These are phyloP conservation scores for Farysia itapuensis DNA, from an alignment of 1,284 basidiomycete genomes.

Conservation along the genomic window DNA sequence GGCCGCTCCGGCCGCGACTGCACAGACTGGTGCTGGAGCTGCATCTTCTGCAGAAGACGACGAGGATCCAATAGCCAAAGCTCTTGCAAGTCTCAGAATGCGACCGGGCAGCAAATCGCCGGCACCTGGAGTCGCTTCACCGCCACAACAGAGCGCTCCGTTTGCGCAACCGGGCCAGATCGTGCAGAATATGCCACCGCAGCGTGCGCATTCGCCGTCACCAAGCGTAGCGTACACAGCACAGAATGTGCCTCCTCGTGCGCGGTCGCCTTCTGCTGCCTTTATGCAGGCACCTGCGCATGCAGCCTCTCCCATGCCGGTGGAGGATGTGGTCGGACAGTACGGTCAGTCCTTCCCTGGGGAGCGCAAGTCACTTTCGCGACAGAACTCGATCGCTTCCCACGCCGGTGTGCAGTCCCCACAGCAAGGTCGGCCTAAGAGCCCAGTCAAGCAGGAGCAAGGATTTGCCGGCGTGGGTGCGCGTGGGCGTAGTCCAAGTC, in stretches of 20 bases:
- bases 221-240: constrained; percentile 29
- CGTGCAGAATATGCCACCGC: constrained; percentile 27
- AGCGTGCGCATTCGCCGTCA: constrained; percentile 33
- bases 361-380: constrained; percentile 65
- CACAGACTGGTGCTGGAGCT: constrained; percentile 6
- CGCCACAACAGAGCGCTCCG: constrained; percentile 8
- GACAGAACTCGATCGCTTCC: constrained; percentile 50
- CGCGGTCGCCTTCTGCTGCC: constrained; percentile 72
- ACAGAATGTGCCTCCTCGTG: constrained; percentile 62
- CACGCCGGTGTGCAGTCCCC: constrained; percentile 12
- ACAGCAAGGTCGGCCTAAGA: constrained; percentile 7
- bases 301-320: constrained; percentile 64
- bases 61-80: constrained; percentile 74
- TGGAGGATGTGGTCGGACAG: constrained; percentile 73
- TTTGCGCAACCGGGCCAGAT: constrained; percentile 33
- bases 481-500: constrained; percentile 50
- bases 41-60: constrained; percentile 59
- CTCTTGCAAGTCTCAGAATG: constrained; percentile 66
- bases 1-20: constrained; percentile 18
- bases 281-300: constrained; percentile 73
- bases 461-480: constrained; percentile 55
- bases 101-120: constrained; percentile 45
- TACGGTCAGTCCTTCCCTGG: constrained; percentile 86
- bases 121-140: constrained; percentile 22
- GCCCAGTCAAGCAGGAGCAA: constrained; percentile 29